phyloP scores from a whole-genome alignment of 768 basidiomycete species.

The Tremella yokohamensis region DNA sequence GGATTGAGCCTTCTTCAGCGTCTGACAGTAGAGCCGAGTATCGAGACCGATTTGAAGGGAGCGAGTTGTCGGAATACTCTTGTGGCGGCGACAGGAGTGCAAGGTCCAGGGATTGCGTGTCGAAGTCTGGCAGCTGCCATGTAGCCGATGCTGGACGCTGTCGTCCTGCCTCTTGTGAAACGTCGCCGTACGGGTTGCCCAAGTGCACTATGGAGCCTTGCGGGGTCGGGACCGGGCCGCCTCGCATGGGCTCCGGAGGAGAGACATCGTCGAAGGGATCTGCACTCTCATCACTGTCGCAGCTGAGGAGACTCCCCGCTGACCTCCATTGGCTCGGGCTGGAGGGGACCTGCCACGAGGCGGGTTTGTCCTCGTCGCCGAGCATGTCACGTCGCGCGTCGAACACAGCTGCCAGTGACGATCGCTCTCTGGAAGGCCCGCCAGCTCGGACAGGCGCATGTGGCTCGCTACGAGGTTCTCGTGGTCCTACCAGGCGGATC shows the following conservation, averaged over 20 bases:
- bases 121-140: slow-evolving; percentile 54
- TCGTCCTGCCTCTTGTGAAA: neutral
- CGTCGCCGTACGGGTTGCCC: slow-evolving; percentile 50
- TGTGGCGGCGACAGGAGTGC: slow-evolving; percentile 45
- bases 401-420: slow-evolving; percentile 10
- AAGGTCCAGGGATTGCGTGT: slow-evolving; percentile 59
- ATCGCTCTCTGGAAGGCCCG: neutral
- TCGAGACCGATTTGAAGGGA: slow-evolving; percentile 4
- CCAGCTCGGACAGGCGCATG: neutral
- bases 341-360: slow-evolving; percentile 33
- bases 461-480: slow-evolving; percentile 43
- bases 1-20: slow-evolving; percentile 32
- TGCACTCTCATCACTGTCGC: slow-evolving; percentile 17
- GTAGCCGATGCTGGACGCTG: neutral
- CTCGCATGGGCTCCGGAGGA: slow-evolving; percentile 43
- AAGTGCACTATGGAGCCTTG: slow-evolving; percentile 44
- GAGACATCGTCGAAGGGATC: slow-evolving; percentile 32
- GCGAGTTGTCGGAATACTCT: neutral
- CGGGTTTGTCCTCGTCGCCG: slow-evolving; percentile 42
- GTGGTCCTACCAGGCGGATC: slow-evolving; percentile 52
- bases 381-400: slow-evolving; percentile 46
- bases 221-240: slow-evolving; percentile 31
- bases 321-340: slow-evolving; percentile 23
- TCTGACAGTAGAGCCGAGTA: slow-evolving; percentile 17
- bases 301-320: slow-evolving; percentile 20